Base-by-base conservation (phyloP, 805 yeast genomes). In the Cyberlindnera saturnus region DNA sequence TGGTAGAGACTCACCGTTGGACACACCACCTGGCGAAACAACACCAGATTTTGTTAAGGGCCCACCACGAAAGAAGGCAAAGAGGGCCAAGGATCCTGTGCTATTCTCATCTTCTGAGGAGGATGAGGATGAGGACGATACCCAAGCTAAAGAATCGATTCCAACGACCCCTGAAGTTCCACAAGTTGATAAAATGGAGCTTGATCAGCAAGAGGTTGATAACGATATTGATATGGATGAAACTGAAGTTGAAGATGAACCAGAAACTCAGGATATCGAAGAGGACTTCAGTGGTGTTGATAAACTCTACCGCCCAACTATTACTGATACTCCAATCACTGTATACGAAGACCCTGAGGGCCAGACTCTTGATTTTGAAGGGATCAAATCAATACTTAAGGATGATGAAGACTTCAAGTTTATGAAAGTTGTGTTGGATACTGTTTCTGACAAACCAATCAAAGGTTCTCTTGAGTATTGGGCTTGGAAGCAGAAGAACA, bases 401-500 rank as follows among this genome's bases (percentile, higher is more conserved):
- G 96, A 89, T 56, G 79, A 76, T 1, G 96, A 90, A 59, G 97
- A 89, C 60, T 64, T 80, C 38, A 59, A 56, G 32, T 56, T 83
- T 15, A 70, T 86, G 17, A 67, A 69, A 42, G 68, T 71, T 42
- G 66, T 77, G 0, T 60, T 81, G 30, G 34, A 26, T 10, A 45
- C 42, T 13, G 46, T 30, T 6, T 26, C 36, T 4, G 35, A 16
- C 2, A 34, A 39, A 1, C 29, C 41, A 19, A 43, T 32, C 37
- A 42, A 14, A 6, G 33, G 73, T 5, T 70, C 70, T 9, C 20
- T 49, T 11, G 51, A 50, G 20, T 81, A 74, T 49, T 81, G 88
- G 88, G 75, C 83, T 1, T 85, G 88, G 87, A 78, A 72, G 45
- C 73, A 70, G 37, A 69, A 62, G 42, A 68, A 70, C 35, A 40